Percentiles rank a stretch among this genome's conserved stretches.
phyloP scores from a whole-genome alignment of 2,329 filamentous ascomycete species.

The Pseudogymnoascus sp. region DNA sequence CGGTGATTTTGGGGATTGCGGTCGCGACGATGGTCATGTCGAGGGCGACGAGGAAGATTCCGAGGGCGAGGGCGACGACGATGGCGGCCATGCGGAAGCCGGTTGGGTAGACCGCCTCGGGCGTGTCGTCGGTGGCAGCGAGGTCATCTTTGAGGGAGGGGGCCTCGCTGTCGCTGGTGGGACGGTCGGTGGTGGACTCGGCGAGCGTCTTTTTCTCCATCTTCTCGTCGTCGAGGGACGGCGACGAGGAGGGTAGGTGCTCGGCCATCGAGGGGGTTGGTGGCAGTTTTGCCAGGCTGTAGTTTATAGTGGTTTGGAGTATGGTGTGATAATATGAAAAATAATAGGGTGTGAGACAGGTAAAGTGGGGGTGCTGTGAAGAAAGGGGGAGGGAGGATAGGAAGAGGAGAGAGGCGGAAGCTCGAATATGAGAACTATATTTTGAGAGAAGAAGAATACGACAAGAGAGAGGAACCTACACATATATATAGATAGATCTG shows the following conservation, averaged over 20 bases:
- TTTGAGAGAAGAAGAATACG: conserved; percentile 22
- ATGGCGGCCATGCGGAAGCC: conserved; percentile 30
- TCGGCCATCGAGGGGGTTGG: neutral
- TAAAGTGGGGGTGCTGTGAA: neutral
- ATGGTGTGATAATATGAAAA: neutral
- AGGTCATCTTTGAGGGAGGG: neutral
- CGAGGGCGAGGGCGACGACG: conserved; percentile 38
- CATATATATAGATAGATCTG: conserved; percentile 34
- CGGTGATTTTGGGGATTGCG: conserved; percentile 48
- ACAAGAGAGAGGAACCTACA: conserved; percentile 17
- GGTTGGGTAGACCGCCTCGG: conserved; percentile 22
- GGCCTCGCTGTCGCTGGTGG: neutral
- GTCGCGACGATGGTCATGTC: conserved; percentile 48
- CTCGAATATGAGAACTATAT: neutral
- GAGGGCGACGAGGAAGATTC: conserved; percentile 37
- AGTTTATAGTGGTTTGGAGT: neutral
- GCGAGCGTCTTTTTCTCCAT: neutral
- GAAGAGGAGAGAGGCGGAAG: neutral
- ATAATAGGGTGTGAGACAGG: neutral
- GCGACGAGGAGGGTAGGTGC: neutral
- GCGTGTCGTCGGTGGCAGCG: conserved; percentile 8
- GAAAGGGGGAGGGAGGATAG: neutral
- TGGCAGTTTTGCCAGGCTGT: neutral
- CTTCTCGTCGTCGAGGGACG: neutral
- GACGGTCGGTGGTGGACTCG: neutral